phyloP scores from a whole-genome alignment of 169 alveolate genomes.

The Cryptosporidium parvum region DNA sequence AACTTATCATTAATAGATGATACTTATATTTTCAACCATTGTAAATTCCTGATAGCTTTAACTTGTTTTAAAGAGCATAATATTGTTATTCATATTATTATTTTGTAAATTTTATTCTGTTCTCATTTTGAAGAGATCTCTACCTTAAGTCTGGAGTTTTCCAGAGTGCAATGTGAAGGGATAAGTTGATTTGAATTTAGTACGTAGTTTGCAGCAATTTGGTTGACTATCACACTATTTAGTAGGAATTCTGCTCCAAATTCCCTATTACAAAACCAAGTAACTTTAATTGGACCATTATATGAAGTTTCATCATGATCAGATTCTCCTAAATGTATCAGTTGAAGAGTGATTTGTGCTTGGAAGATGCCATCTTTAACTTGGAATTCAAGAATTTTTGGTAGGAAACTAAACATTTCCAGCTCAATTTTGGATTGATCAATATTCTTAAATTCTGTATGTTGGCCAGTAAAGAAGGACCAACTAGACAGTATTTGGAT shows the following conservation, averaged over 20 bases:
- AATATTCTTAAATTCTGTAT: conserved; percentile 15
- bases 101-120: not conserved
- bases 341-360: conserved; percentile 47
- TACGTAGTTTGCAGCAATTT: conserved; percentile 43
- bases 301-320: conserved; percentile 24
- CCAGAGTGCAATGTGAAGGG: conserved; percentile 44
- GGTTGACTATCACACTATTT: conserved; percentile 16
- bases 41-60: not conserved
- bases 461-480: conserved; percentile 54
- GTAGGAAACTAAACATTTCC: conserved; percentile 68
- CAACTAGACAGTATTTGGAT: conserved; percentile 36
- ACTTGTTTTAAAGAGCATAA: not conserved
- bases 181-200: conserved; percentile 41
- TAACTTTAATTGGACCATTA: conserved; percentile 55
- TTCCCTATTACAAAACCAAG: conserved; percentile 62
- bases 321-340: conserved; percentile 19
- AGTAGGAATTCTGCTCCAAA: conserved; percentile 30
- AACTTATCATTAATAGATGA: not conserved
- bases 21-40: not conserved
- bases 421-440: conserved; percentile 34
- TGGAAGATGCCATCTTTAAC: conserved; percentile 28
- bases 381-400: conserved; percentile 33
- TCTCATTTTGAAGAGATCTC: conserved; percentile 3
- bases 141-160: conserved; percentile 55
- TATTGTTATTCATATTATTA: not conserved